Base-by-base conservation (phyloP, 2,329 filamentous ascomycete species). In the Onygenales sp. region DNA sequence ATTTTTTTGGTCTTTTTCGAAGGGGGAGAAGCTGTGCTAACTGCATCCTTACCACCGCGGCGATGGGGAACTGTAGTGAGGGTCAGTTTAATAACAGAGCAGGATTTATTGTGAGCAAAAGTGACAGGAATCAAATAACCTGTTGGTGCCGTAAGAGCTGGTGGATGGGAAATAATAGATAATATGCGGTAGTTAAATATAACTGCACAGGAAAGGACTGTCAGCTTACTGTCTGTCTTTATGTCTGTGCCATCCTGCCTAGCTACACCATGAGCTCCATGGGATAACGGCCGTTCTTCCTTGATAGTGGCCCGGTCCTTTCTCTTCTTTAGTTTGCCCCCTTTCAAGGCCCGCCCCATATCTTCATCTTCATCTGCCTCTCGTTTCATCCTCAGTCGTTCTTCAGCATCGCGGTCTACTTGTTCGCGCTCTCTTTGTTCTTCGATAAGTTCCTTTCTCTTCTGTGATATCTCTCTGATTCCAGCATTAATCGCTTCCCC, bases 321-420 rank as follows among this genome's bases (percentile, higher is more conserved):
- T 66, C 87, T 84, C 74, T 88, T 90, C 77, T 88, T 90, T 59
- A 86, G 78, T 67, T 91, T 90, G 27, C 76, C 72, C 42, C 70
- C 72, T 65, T 81, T 79, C 62, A 81, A 63, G 32, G 68, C 69
- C 69, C 76, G 65, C 43, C 63, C 61, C 49, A 70, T 61, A 54
- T 77, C 70, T 46, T 74, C 69, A 34, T 73, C 69, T 45, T 74
- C 71, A 50, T 76, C 68, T 2, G 65, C 67, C 59, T 75, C 71
- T 49, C 70, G 64, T 62, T 74, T 75, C 63, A 73, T 63, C 54
- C 67, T 70, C 37, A 68, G 57, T 44, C 79, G 74, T 48, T 82
- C 77, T 53, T 77, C 75, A 9, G 68, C 67, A 48, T 78, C 74
- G 33, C 72, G 71, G 50, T 76, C 72, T 43, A 69, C 64, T 54